phyloP scores from a whole-genome alignment of 306 rosid species.

The Cicer cuneatum region DNA sequence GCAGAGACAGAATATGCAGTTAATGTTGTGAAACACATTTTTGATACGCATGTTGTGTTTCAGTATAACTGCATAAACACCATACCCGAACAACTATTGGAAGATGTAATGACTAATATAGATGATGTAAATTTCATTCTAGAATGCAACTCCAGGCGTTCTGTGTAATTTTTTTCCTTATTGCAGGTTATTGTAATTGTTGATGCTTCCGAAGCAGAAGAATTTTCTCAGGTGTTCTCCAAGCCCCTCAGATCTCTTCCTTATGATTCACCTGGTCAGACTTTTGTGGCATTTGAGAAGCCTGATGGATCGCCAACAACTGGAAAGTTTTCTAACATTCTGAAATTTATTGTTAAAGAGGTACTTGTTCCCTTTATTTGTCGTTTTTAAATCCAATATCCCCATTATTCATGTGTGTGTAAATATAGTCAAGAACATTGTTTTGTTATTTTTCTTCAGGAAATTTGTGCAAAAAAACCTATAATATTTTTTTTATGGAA shows the following conservation, averaged over 20 bases:
- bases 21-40: conserved; percentile 92
- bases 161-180: conserved; percentile 34
- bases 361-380: conserved; percentile 50
- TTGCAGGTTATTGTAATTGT: conserved; percentile 80
- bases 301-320: conserved; percentile 76
- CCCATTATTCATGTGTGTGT: conserved; percentile 13
- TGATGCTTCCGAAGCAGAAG: conserved; percentile 95
- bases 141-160: conserved; percentile 31
- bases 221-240: conserved; percentile 71
- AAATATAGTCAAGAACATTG: conserved; percentile 5
- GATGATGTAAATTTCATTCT: conserved; percentile 21
- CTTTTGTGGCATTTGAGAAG: conserved; percentile 88
- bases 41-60: conserved; percentile 86
- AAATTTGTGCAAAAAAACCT: conserved; percentile 34
- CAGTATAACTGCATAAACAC: conserved; percentile 98
- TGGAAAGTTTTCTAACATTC: conserved; percentile 82
- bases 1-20: conserved; percentile 97
- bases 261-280: conserved; percentile 92
- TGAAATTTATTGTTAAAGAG: conserved; percentile 94
- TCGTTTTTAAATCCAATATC: conserved; percentile 21
- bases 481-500: conserved; percentile 1
- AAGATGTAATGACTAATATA: conserved; percentile 63
- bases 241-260: conserved; percentile 94
- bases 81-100: conserved; percentile 92
- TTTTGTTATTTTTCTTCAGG: conserved; percentile 6